Evolutionary conservation across 352 stramenopile species (phyloP).

Genomic region (Phytophthora lateralis): DNA sequence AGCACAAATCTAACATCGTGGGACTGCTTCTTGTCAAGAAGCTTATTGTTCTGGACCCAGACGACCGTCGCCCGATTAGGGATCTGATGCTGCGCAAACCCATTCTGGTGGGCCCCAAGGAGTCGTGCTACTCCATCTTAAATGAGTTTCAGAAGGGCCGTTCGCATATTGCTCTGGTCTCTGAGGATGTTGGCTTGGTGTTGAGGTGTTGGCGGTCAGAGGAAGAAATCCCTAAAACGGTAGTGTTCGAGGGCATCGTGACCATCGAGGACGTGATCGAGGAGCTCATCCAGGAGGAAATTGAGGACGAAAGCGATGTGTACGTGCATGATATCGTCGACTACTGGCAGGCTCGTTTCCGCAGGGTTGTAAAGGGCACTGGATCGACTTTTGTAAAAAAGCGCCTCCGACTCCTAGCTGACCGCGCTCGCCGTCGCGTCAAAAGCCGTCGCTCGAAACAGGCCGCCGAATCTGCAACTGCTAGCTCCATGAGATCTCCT

Average conservation of each 20-base stretch:
- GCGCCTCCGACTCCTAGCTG: slow-evolving; percentile 41
- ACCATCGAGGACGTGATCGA: slow-evolving; percentile 95
- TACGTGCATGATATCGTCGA: slow-evolving; percentile 71
- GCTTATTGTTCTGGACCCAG: slow-evolving; percentile 90
- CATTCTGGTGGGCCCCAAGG: slow-evolving; percentile 79
- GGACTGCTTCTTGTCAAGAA: slow-evolving; percentile 90
- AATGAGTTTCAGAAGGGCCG: slow-evolving; percentile 93
- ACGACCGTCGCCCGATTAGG: slow-evolving; percentile 66
- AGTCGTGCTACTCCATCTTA: slow-evolving; percentile 88
- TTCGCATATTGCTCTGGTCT: slow-evolving; percentile 87
- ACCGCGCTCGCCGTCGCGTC: slow-evolving; percentile 45
- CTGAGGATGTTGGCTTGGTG: slow-evolving; percentile 53
- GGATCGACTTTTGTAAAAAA: slow-evolving; percentile 50
- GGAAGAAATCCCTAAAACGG: slow-evolving; percentile 46
- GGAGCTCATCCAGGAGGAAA: slow-evolving; percentile 91
- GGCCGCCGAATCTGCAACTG: slow-evolving; percentile 20
- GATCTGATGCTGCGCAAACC: slow-evolving; percentile 77
- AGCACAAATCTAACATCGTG: slow-evolving; percentile 76
- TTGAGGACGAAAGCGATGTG: slow-evolving; percentile 91
- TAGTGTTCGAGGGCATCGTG: slow-evolving; percentile 88
- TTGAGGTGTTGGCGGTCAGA: slow-evolving; percentile 58
- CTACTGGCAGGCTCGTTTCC: slow-evolving; percentile 53
- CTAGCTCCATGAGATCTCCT: slow-evolving; percentile 13
- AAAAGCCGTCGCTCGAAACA: slow-evolving; percentile 42
- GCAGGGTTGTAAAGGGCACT: slow-evolving; percentile 33